phyloP scores from a whole-genome alignment of 73 alveolate genomes.

The Paramecium octaurelia region DNA sequence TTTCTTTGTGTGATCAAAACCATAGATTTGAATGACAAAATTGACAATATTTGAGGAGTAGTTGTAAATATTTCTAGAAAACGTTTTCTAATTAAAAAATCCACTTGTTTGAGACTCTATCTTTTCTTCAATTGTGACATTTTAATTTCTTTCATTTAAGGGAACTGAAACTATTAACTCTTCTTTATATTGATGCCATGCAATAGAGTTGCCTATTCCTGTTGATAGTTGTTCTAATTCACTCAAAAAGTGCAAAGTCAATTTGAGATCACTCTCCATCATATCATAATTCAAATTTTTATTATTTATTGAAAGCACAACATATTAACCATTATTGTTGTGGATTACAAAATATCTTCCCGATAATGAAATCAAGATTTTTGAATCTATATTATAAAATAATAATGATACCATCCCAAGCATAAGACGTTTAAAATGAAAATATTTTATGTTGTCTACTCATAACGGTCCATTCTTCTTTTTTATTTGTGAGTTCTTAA shows the following conservation, averaged over 20 bases:
- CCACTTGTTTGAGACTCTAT: not conserved
- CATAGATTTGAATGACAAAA: not conserved
- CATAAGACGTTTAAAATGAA: not conserved
- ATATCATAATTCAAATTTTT: slow-evolving; percentile 3
- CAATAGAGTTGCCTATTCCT: not conserved
- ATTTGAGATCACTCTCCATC: not conserved
- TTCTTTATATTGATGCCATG: slow-evolving; percentile 39
- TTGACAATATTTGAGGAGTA: not conserved
- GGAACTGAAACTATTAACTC: not conserved
- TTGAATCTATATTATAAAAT: not conserved
- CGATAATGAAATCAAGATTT: not conserved
- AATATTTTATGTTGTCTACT: not conserved
- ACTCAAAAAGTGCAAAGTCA: not conserved
- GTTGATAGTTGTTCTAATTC: not conserved
- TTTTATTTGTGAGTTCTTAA: slow-evolving; percentile 11
- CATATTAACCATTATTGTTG: not conserved
- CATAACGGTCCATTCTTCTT: slow-evolving; percentile 37
- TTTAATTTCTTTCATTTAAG: not conserved
- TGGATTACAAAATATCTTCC: not conserved
- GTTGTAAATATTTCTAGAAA: not conserved
- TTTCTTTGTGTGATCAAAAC: not conserved
- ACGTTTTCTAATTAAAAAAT: not conserved
- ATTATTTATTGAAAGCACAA: not conserved
- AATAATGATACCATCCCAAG: not conserved
- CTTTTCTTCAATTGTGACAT: not conserved